Evolutionary conservation across 2,329 filamentous ascomycete genomes (phyloP), one percentile per base, ranked within the genome.

Genomic region (Aspergillus viridinutans): DNA sequence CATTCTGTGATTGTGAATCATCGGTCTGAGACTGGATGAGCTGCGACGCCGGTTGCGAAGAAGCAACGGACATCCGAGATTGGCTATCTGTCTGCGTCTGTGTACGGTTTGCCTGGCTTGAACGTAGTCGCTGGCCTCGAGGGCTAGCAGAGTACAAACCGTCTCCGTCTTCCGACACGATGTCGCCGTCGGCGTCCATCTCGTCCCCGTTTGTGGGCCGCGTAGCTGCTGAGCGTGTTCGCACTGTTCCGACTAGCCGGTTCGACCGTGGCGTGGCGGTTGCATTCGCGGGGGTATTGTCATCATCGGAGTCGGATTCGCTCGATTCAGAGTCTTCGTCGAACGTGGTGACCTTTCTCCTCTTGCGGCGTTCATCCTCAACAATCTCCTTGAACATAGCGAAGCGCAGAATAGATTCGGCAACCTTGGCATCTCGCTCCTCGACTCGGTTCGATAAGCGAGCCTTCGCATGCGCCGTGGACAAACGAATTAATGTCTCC

Each of bases 331-430:
- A 83, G 61, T 85, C 84, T 29, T 85, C 85, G 26, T 88, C 84
- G 51, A 83, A 84, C 23, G 86, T 70, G 69, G 86, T 88, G 66
- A 90, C 88, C 74, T 90, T 87, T 66, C 92, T 85, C 75, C 94
- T 89, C 80, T 93, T 94, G 65, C 87, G 84, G 57, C 92, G 90
- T 72, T 92, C 87, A 61, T 84, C 81, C 64, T 85, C 82, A 3
- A 96, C 82, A 0, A 99, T 87, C 77, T 99, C 94, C 73, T 97
- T 97, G 83, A 99, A 99, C 38, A 99, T 82, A 2, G 94, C 95
- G 69, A 97, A 99, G 20, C 94, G 85, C 32, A 99, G 78, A 63
- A 99, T 96, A 8, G 86, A 83, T 72, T 99, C 93, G 9, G 94
- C 94, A 35, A 92, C 87, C 53, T 90, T 78, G 1, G 93, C 92